Conservation (phyloP, 2,329 filamentous ascomycete genomes). For the Coniochaeta sp. region DNA sequence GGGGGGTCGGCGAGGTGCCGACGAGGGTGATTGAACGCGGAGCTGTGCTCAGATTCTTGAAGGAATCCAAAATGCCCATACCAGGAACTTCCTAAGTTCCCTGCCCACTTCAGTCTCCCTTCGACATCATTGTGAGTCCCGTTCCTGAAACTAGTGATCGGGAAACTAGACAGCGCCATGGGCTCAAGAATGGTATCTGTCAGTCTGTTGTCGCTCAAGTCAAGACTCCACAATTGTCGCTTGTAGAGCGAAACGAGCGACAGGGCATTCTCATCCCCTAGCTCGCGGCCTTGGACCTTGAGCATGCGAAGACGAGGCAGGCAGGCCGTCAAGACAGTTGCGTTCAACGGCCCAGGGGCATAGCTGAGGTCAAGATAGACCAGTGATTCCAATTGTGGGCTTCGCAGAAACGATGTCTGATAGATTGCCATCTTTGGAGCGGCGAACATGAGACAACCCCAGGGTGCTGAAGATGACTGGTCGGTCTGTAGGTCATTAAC, state of each 20-base stretch:
- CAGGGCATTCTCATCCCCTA: slow-evolving; percentile 32
- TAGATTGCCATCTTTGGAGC: slow-evolving; percentile 22
- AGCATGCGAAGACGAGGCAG: slow-evolving; percentile 44
- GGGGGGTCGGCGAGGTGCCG: slow-evolving; percentile 44
- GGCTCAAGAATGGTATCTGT: slow-evolving; percentile 34
- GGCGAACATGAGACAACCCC: slow-evolving; percentile 32
- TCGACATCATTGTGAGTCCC: slow-evolving; percentile 35
- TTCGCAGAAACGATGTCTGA: slow-evolving; percentile 31
- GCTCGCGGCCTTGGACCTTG: slow-evolving; percentile 38
- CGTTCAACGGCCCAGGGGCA: slow-evolving; percentile 35
- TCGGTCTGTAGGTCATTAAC: not conserved
- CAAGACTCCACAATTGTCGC: slow-evolving; percentile 48
- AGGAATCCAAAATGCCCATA: slow-evolving; percentile 38
- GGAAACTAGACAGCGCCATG: slow-evolving; percentile 16
- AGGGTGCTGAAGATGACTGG: not conserved
- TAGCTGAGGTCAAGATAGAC: slow-evolving; percentile 48
- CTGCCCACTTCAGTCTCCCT: slow-evolving; percentile 29
- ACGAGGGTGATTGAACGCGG: slow-evolving; percentile 34
- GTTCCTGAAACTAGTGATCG: slow-evolving; percentile 20
- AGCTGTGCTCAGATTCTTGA: slow-evolving; percentile 39
- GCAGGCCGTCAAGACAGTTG: slow-evolving; percentile 22
- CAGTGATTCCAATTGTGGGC: slow-evolving; percentile 28
- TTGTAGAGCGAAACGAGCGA: slow-evolving; percentile 26
- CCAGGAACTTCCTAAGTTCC: slow-evolving; percentile 20
- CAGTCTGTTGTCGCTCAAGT: slow-evolving; percentile 45